Evolutionary conservation across 1,284 basidiomycete species (phyloP), one percentile per base, ranked within the genome.

Genomic region (Cutaneotrichosporon dermatis): DNA sequence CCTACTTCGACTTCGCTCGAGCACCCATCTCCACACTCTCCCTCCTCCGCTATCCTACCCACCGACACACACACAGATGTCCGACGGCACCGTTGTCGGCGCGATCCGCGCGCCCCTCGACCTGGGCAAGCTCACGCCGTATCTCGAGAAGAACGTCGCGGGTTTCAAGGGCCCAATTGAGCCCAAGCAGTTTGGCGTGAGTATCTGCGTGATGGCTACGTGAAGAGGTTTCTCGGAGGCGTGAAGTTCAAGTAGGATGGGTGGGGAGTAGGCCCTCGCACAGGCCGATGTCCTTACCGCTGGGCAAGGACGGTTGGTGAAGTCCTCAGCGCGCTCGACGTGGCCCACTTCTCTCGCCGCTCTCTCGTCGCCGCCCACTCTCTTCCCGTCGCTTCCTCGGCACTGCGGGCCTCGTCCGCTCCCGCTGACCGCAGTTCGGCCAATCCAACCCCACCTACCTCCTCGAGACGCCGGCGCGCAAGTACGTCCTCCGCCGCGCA

Each of bases 361-460:
- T 25, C 25, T 25, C 25, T 25, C 25, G 25, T 25, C 25, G 25
- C 25, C 25, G 25, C 25, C 25, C 25, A 25, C 25, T 25, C 25
- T 25, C 25, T 25, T 25, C 25, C 25, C 25, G 25, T 25, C 25
- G 25, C 25, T 25, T 25, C 25, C 25, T 25, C 25, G 25, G 25
- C 25, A 25, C 25, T 25, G 25, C 25, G 25, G 25, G 25, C 25
- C 25, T 25, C 25, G 25, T 25, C 25, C 25, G 25, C 25, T 25
- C 25, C 25, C 25, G 25, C 25, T 25, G 25, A 25, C 25, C 25
- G 25, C 49, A 59, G 58, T 59, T 59, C 9, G 40, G 60, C 51
- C 63, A 91, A 89, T 94, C 91, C 11, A 98, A 98, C 72, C 94
- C 94, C 0, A 98, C 94, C 0, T 97, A 97, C 76, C 89, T 66